Evolutionary conservation across 2,329 filamentous ascomycete species (phyloP), one percentile per base, ranked within the genome.

Genomic region (Mycosphaerella arachidis): DNA sequence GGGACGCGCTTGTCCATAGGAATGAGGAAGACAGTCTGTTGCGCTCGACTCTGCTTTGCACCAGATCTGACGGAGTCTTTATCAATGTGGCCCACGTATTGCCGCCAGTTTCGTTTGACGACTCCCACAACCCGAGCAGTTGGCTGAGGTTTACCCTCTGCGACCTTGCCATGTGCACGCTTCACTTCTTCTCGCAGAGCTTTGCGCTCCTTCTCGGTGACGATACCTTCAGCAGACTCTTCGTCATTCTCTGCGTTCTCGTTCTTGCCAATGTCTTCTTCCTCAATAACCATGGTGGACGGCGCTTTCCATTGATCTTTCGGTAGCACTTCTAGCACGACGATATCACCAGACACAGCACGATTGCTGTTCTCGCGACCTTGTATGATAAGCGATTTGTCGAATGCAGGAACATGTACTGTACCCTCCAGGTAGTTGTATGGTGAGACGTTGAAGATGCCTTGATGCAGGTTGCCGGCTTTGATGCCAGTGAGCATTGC

Each of bases 1-100:
- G 94, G 94, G 24, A 99, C 90, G 70, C 91, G 89, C 80, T 96
- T 97, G 76, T 99, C 93, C 93, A 99, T 97, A 4, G 94, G 92
- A 53, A 97, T 86, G 18, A 99, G 82, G 76, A 99, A 99, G 13
- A 99, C 92, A 16, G 86, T 95, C 72, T 97, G 92, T 72, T 95
- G 91, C 69, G 89, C 89, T 60, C 92, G 85, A 31, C 91, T 91
- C 67, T 92, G 88, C 61, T 86, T 88, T 1, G 84, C 84, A 3
- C 86, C 84, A 56, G 87, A 85, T 69, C 87, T 88, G 53, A 92
- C 88, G 1, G 92, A 95, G 10, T 89, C 90, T 54, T 88, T 87
- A 72, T 99, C 94, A 58, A 99, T 88, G 72, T 97, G 92, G 1
- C 94, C 94, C 63, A 99, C 94, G 68, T 97, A 97, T 75, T 97